A percentile compares a stretch with the other conserved stretches of the same genome.
Evolutionary conservation across 805 yeast species (phyloP).

Genomic region (Schizosaccharomyces japonicus): DNA sequence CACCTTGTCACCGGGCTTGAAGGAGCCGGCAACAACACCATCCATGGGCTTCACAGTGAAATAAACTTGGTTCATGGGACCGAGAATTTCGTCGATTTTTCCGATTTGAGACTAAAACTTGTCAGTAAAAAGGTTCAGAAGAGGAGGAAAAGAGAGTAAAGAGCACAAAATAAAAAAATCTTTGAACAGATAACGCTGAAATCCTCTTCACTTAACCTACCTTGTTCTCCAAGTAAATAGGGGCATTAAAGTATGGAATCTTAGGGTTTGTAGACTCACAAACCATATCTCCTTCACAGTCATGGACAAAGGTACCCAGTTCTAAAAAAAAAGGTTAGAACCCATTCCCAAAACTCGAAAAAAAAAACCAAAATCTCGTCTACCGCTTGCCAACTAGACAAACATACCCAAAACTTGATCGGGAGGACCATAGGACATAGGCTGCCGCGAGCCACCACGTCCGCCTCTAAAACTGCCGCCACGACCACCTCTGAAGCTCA

Average conservation of each 20-base stretch:
- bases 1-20: conserved; percentile 88
- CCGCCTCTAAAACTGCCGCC: conserved; percentile 6
- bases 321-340: not conserved
- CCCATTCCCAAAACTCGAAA: not conserved
- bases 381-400: not conserved
- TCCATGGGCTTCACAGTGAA: conserved; percentile 90
- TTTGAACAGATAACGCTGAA: not conserved
- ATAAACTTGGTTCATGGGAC: conserved; percentile 92
- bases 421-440: conserved; percentile 4
- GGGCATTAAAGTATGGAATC: conserved; percentile 95
- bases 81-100: conserved; percentile 91
- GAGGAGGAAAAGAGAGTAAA: conserved; percentile 7
- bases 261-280: conserved; percentile 86
- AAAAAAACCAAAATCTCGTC: not conserved
- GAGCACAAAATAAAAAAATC: not conserved
- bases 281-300: conserved; percentile 92
- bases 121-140: not conserved
- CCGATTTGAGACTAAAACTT: conserved; percentile 48
- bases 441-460: conserved; percentile 1
- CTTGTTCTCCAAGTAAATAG: conserved; percentile 86
- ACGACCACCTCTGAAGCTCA: conserved; percentile 6
- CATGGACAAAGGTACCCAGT: conserved; percentile 71
- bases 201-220: conserved; percentile 5
- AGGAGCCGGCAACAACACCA: conserved; percentile 83
- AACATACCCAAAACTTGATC: conserved; percentile 3